These are phyloP conservation scores for Chiua virens DNA, from an alignment of 768 basidiomycete species.

Conservation along the genomic window DNA sequence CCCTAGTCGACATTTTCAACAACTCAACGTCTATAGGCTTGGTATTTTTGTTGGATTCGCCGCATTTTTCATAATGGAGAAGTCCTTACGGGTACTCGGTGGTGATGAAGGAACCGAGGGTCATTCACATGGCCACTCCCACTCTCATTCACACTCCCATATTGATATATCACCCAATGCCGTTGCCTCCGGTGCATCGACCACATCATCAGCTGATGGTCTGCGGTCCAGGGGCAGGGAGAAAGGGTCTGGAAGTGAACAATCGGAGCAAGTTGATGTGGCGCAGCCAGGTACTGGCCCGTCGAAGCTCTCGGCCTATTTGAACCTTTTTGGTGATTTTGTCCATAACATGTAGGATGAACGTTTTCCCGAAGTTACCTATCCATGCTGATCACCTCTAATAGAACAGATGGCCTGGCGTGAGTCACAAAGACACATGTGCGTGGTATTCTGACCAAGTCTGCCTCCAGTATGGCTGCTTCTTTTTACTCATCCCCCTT, in stretches of 20 bases:
- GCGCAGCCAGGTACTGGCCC: constrained; percentile 45
- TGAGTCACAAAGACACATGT: constrained; percentile 40
- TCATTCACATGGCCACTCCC: constrained; percentile 56
- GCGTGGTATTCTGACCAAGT: constrained; percentile 1
- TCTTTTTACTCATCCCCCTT: constrained; percentile 96
- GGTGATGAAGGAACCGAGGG: constrained; percentile 50
- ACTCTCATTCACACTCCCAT: constrained; percentile 54
- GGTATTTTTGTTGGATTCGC: constrained; percentile 87
- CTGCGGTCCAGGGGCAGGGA: constrained; percentile 48
- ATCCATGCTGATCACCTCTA: constrained; percentile 13
- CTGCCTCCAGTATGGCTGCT: constrained; percentile 72
- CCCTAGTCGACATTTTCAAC: constrained; percentile 1
- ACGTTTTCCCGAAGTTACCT: constrained; percentile 13
- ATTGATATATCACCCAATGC: constrained; percentile 29
- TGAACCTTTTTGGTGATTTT: constrained; percentile 92
- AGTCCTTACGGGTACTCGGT: constrained; percentile 79
- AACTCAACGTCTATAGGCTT: constrained; percentile 44
- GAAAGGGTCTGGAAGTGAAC: constrained; percentile 16
- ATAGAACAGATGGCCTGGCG: constrained; percentile 90
- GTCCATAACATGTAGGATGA: constrained; percentile 81
- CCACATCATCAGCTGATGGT: constrained; percentile 41
- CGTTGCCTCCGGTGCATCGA: constrained; percentile 49
- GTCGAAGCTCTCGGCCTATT: constrained; percentile 86
- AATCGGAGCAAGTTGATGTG: constrained; percentile 25
- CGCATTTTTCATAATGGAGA: constrained; percentile 92